Evolutionary conservation across 1,284 basidiomycete species (phyloP), one percentile per base, ranked within the genome.

Genomic region (Rhodofomes roseus): DNA sequence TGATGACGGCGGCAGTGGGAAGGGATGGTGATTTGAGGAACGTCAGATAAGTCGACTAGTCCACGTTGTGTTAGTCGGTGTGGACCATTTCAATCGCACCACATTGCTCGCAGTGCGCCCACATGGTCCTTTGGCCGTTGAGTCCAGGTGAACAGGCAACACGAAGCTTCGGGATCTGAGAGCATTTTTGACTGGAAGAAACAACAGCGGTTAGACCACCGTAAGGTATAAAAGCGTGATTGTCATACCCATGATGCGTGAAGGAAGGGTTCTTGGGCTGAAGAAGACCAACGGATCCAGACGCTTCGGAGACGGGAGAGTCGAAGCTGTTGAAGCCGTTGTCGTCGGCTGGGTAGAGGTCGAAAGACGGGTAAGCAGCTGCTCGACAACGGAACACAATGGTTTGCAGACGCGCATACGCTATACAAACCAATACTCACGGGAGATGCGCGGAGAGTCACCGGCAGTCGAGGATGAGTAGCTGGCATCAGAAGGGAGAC

Each of bases 41-140:
- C 40, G 43, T 43, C 27, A 51, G 36, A 25, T 3, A 48, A 25
- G 20, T 36, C 14, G 31, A 41, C 27, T 36, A 46, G 53, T 46
- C n/a, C 18, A 52, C 29, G 9, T 6, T 39, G 37, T 3, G 46
- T 62, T 75, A 87, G 72, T 89, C 86, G 73, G 79, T 81, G 72
- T 90, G 86, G 74, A 93, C 87, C 86, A 92, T 92, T 67, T 89
- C 89, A 72, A 93, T 91, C 59, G 90, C 86, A 73, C 90, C 90
- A 71, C 90, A 93, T 77, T 91, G 81, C 79, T 92, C 88, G 73
- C 90, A 93, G 71, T 89, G 86, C 65, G 86, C 88, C 90, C 90
- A 93, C 87, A 93, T 92, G 29, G 89, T 86, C 65, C 75, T 68
- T 55, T 69, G 69, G 23, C 74, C 75, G 59, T 73, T 70, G 43